A percentile compares a stretch with the other conserved stretches of the same genome.
Conservation (phyloP, 139 green algal genomes). For the Gonium pectorale region DNA sequence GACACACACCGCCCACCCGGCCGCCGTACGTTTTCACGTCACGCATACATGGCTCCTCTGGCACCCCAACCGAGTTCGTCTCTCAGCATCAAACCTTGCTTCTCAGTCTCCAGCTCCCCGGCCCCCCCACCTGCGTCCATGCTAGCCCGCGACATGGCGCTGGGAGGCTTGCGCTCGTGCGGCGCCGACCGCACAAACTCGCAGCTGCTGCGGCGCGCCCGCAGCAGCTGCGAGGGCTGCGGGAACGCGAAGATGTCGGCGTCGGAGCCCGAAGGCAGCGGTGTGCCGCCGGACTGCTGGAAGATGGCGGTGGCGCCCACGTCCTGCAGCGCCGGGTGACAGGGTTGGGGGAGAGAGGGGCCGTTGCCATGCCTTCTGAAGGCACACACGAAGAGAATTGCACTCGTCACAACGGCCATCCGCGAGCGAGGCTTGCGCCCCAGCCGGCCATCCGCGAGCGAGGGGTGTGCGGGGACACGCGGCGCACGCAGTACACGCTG, state of each 20-base stretch:
- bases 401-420: background rate
- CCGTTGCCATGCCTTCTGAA: background rate
- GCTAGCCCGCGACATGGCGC: background rate
- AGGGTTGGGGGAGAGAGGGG: background rate
- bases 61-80: no score
- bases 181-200: slow-evolving; percentile 14
- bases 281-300: background rate
- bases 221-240: slow-evolving; percentile 11
- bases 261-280: background rate
- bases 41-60: no score
- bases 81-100: background rate
- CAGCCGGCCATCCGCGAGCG: no score
- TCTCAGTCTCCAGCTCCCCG: background rate
- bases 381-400: background rate
- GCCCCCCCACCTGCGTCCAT: background rate
- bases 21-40: no score
- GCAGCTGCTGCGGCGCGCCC: slow-evolving; percentile 19
- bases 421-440: no score
- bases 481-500: no score
- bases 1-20: background rate
- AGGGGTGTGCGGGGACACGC: no score
- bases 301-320: slow-evolving; percentile 8
- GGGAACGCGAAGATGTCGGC: background rate
- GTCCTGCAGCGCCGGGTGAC: background rate
- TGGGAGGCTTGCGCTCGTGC: background rate